Conservation (phyloP, 495 filamentous ascomycete species). For the Penicillium goetzii region DNA sequence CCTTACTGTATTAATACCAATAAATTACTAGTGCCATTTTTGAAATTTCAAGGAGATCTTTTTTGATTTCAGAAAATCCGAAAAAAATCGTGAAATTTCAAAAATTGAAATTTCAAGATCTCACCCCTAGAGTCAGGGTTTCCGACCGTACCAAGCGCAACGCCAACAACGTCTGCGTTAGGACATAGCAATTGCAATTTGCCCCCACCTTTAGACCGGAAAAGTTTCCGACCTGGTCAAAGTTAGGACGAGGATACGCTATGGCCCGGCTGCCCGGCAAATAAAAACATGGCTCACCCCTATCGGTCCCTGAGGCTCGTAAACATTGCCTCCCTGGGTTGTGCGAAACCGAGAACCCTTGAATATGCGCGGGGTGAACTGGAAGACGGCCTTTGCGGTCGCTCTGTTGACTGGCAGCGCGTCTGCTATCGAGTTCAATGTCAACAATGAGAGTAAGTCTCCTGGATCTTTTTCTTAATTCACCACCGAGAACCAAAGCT, state of each 20-base stretch:
- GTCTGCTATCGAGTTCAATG: conserved; percentile 23
- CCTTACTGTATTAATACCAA: no score
- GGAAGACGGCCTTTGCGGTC: conserved; percentile 9
- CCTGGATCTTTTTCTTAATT: not conserved
- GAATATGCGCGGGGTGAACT: conserved; percentile 9
- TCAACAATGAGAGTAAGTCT: conserved; percentile 22
- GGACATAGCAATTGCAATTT: not conserved
- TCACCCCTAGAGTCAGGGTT: no score
- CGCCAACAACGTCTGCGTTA: not conserved
- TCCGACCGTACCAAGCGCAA: not conserved
- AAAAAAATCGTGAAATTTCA: no score
- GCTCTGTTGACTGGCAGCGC: conserved; percentile 13
- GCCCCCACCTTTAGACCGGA: not conserved
- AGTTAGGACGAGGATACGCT: not conserved
- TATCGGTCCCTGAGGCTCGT: conserved; percentile 3
- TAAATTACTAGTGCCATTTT: no score
- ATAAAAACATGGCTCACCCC: not conserved
- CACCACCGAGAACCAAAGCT: not conserved
- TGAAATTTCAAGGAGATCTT: no score
- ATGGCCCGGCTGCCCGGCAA: not conserved
- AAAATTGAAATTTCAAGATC: no score
- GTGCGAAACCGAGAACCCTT: not conserved
- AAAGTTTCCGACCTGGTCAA: not conserved
- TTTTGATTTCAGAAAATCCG: no score
- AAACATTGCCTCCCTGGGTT: not conserved